Evolutionary conservation across 2,329 filamentous ascomycete genomes (phyloP), one percentile per base, ranked within the genome.

Genomic region (Cladosporium sp.): DNA sequence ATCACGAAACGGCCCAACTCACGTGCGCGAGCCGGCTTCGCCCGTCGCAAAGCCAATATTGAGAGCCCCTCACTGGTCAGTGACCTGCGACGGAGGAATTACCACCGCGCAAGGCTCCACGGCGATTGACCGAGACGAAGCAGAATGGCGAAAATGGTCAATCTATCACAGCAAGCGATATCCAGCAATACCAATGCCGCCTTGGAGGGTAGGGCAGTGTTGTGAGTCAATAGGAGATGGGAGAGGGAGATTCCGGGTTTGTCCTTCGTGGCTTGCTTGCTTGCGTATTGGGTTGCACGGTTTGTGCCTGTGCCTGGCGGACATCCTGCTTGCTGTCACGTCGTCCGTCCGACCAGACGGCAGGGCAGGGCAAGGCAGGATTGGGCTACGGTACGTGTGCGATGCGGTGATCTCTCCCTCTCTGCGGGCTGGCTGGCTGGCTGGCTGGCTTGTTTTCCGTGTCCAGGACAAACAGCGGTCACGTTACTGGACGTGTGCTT

Each of bases 401-500:
- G 6, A 43, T 8, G 36, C 36, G 30, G 30, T 32, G 30, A 32
- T 8, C 11, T 8, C 16, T n/a, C n/a, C n/a, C n/a, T n/a, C n/a
- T n/a, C n/a, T n/a, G n/a, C n/a, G n/a, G n/a, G n/a, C n/a, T n/a
- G n/a, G n/a, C n/a, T n/a, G n/a, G n/a, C n/a, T n/a, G n/a, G n/a
- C n/a, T n/a, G n/a, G 48, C 48, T 51, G 48, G 23, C 13, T 26
- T 28, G 1, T 18, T 25, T 28, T 25, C 13, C 14, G 23, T 8
- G 13, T 26, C 23, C 54, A 25, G 23, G 54, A 57, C 54, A 57
- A 39, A 57, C 39, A 14, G 13, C 18, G 32, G 54, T 54, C 59
- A 62, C 59, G 59, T 53, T 62, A 54, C 54, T 57, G 54, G 54
- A 16, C 32, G 39, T n/a, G 21, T 46, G 39, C 39, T 21, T 21